Evolutionary conservation across 2,329 filamentous ascomycete species (phyloP).

Genomic region (Grosmannia penicillata): DNA sequence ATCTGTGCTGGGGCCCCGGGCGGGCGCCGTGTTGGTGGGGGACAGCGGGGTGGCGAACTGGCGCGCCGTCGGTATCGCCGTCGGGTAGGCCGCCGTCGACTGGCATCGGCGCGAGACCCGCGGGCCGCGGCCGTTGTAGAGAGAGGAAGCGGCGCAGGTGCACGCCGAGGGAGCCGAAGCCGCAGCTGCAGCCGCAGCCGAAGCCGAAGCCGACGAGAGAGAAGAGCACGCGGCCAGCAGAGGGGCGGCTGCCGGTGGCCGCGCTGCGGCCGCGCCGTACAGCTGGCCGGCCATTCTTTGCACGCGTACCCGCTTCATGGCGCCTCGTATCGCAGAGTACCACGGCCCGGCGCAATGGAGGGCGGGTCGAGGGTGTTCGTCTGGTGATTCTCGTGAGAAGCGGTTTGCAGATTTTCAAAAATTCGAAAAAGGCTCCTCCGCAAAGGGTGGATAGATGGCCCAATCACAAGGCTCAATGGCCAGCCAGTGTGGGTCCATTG

Average conservation of each 20-base stretch:
- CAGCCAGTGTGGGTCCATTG: no score
- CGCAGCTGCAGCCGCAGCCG: slow-evolving; percentile 5
- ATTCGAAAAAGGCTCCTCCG: no score
- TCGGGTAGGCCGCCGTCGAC: slow-evolving; percentile 1
- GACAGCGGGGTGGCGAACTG: neutral
- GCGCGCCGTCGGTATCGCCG: no score
- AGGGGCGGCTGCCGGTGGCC: slow-evolving; percentile 20
- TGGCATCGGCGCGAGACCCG: slow-evolving; percentile 1
- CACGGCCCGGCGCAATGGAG: neutral
- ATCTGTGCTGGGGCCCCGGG: slow-evolving; percentile 3
- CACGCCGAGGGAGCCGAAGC: no score
- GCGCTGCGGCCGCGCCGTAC: slow-evolving; percentile 26
- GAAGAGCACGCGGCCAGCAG: slow-evolving; percentile 1
- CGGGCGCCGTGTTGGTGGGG: neutral
- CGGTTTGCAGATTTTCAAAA: no score
- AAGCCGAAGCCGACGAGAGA: neutral
- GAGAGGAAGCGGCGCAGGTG: slow-evolving; percentile 4
- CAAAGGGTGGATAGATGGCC: no score
- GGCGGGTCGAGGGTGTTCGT: no score
- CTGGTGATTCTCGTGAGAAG: no score
- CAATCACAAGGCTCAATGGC: no score
- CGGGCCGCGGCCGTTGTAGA: neutral
- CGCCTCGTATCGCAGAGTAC: neutral
- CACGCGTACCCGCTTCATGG: slow-evolving; percentile 48
- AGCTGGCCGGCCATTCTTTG: slow-evolving; percentile 45